phyloP scores from a whole-genome alignment of 768 basidiomycete species.

The Leucocoprinus sp. region DNA sequence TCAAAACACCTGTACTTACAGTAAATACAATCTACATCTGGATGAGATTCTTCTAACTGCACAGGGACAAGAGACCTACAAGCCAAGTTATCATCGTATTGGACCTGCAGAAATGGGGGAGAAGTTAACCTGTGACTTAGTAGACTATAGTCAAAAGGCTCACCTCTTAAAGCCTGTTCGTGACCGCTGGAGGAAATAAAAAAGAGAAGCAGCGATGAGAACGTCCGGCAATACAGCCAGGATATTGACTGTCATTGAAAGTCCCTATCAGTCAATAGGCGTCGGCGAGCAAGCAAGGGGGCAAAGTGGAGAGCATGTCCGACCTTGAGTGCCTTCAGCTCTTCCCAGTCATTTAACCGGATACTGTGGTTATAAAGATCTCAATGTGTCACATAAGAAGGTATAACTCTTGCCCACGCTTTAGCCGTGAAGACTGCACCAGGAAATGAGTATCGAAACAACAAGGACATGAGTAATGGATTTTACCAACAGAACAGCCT shows the following conservation, averaged over 20 bases:
- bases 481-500: conserved; percentile 36
- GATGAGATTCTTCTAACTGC: background rate
- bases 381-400: background rate
- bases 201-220: conserved; percentile 40
- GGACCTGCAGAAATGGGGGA: conserved; percentile 23
- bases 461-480: background rate
- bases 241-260: conserved; percentile 50
- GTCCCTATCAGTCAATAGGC: conserved; percentile 24
- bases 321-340: conserved; percentile 40
- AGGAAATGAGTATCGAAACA: conserved; percentile 5
- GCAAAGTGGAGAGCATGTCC: conserved; percentile 1
- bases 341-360: conserved; percentile 32
- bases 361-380: conserved; percentile 23
- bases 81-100: conserved; percentile 48
- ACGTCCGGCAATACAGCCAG: conserved; percentile 42
- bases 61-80: conserved; percentile 18
- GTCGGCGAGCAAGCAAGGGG: conserved; percentile 1
- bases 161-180: conserved; percentile 47
- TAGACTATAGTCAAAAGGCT: conserved; percentile 8
- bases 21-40: conserved; percentile 41
- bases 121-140: background rate
- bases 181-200: conserved; percentile 40
- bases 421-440: conserved; percentile 35
- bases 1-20: conserved; percentile 40
- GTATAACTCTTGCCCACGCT: conserved; percentile 27